Base-by-base conservation (phyloP, 345 rosid genomes). In the Cardamine chenopodiifolia region DNA sequence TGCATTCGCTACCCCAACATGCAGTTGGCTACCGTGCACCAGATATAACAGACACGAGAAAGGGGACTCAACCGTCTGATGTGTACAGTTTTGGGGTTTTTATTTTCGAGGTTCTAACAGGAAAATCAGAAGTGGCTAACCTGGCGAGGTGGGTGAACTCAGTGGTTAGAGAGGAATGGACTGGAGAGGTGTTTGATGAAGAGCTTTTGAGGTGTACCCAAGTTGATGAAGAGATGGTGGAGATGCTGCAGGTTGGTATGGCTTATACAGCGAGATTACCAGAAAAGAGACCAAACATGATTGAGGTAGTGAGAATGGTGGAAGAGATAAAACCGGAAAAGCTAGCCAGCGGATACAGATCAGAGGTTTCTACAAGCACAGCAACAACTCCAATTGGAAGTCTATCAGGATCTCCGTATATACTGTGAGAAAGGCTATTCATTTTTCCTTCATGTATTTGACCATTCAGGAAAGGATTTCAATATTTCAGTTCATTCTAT, bases 81-180 rank as follows among this genome's bases (percentile, higher is more conserved):
- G 87, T 90, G 59, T 95, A 89, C 80, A 82, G 99, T 80, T 92
- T 86, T 5, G 99, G 98, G 11, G 92, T 92, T 59, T 80, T 92
- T 61, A 77, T 95, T 40, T 83, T 95, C 7, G 99, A 92, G 87
- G 90, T 95, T 5, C 91, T 95, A 0, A 95, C 96, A 0, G 97
- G 98, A 22, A 83, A 92, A 0, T 88, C 90, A 12, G 92, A 92
- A 79, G 83, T 84, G 25, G 80, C 85, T 74, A 94, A 89, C 81
- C 79, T 96, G 81, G 98, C 88, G 71, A 81, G 95, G 73, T 92
- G 99, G 97, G 99, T 92, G 76, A 87, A 89, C 81, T 90, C 98
- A 0, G 98, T 92, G 17, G 98, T 96, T 23, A 86, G 98, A 67
- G 99, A 96, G 68, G 99, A 96, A 80, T 96, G 99, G 99, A 90